These are phyloP conservation scores for Thielaviopsis ethacetica DNA, from an alignment of 2,329 filamentous ascomycete genomes.

Conservation along the genomic window DNA sequence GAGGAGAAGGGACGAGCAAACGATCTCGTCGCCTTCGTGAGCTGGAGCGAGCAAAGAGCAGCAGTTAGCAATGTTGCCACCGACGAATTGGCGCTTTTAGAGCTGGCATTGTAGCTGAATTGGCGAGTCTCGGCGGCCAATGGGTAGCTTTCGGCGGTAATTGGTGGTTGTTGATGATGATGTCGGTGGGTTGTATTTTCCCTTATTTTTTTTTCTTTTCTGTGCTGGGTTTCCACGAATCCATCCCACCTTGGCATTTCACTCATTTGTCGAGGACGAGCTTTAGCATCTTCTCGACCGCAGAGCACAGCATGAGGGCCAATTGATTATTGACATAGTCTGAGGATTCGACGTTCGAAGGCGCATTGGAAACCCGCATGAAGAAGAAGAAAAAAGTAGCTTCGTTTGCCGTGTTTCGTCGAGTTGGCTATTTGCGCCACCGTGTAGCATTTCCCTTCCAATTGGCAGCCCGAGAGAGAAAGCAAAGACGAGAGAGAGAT, in stretches of 20 bases:
- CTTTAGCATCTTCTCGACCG: not conserved
- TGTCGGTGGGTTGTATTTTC: not conserved
- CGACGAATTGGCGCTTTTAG: not conserved
- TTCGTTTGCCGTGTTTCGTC: not conserved
- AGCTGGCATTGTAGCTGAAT: not conserved
- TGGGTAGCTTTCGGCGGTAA: not conserved
- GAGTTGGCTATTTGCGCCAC: not conserved
- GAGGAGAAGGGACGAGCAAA: conserved; percentile 73
- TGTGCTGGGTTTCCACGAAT: not conserved
- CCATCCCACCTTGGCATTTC: conserved; percentile 6
- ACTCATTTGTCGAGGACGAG: not conserved
- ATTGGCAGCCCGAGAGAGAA: conserved; percentile 12
- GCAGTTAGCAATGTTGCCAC: not conserved
- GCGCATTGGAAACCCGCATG: not conserved
- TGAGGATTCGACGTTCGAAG: not conserved
- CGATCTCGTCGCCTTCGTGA: conserved; percentile 24
- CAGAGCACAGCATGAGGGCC: not conserved
- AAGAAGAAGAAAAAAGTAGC: conserved; percentile 12
- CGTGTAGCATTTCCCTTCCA: not conserved
- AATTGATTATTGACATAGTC: not conserved
- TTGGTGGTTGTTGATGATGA: not conserved
- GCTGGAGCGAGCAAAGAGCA: not conserved
- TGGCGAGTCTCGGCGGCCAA: not conserved
- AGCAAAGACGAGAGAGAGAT: conserved; percentile 13
- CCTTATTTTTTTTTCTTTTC: not conserved